Percentiles rank a stretch among this genome's conserved stretches.
Conservation (phyloP, 2,329 filamentous ascomycete genomes). For the Cercospora berteroae region DNA sequence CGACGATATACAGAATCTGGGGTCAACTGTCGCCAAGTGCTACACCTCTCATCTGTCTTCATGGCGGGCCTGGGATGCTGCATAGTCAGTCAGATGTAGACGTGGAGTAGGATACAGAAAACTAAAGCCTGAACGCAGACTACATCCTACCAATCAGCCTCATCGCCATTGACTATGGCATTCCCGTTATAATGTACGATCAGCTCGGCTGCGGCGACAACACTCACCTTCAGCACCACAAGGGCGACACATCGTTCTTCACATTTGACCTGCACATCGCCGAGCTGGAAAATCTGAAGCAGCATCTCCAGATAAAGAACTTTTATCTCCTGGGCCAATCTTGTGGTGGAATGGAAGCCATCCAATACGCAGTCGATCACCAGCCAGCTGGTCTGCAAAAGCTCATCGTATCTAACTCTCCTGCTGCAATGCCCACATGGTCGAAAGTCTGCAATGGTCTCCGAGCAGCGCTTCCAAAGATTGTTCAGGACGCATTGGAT, state of each 20-base stretch:
- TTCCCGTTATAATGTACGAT: slow-evolving; percentile 55
- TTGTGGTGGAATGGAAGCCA: slow-evolving; percentile 55
- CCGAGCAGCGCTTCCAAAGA: slow-evolving; percentile 30
- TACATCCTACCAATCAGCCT: slow-evolving; percentile 43
- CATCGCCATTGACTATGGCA: slow-evolving; percentile 35
- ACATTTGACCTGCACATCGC: slow-evolving; percentile 47
- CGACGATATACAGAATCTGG: slow-evolving; percentile 44
- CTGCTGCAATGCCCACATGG: slow-evolving; percentile 34
- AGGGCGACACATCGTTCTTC: slow-evolving; percentile 51
- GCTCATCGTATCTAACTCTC: slow-evolving; percentile 37
- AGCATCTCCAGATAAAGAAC: slow-evolving; percentile 41
- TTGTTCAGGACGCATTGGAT: slow-evolving; percentile 34
- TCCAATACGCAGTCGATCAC: slow-evolving; percentile 42
- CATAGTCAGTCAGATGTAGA: slow-evolving; percentile 20
- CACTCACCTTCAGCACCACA: slow-evolving; percentile 50
- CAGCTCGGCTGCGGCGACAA: slow-evolving; percentile 53
- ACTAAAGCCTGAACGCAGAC: slow-evolving; percentile 1
- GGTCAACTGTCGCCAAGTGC: slow-evolving; percentile 36
- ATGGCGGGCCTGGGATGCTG: slow-evolving; percentile 50
- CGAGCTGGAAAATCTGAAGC: slow-evolving; percentile 52
- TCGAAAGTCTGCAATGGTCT: slow-evolving; percentile 31
- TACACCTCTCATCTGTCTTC: slow-evolving; percentile 41
- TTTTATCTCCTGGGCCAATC: slow-evolving; percentile 52
- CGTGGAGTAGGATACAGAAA: rapidly evolving
- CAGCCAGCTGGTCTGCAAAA: slow-evolving; percentile 41